Conservation (phyloP, 139 green algal species). For the Closterium sp. region DNA sequence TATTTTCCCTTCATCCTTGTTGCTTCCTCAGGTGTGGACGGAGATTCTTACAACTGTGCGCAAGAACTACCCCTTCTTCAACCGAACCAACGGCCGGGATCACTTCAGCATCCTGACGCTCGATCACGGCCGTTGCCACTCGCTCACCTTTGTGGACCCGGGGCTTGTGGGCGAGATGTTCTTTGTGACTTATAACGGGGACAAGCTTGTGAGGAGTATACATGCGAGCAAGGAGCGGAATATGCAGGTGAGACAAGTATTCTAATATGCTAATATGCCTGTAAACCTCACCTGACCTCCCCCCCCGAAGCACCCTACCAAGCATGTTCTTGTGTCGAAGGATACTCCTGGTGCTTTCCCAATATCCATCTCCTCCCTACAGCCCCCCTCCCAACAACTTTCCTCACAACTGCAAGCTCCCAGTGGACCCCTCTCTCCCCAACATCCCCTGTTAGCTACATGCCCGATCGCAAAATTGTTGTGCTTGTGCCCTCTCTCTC, state of each 20-base stretch:
- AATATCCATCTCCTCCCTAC: not conserved
- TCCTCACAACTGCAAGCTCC: constrained; percentile 4
- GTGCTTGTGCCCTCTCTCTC: not conserved
- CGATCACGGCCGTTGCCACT: constrained; percentile 26
- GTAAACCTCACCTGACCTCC: no score
- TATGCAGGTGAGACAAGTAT: not conserved
- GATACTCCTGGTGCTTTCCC: no score
- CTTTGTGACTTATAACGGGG: constrained; percentile 27
- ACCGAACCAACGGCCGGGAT: constrained; percentile 46
- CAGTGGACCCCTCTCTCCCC: not conserved
- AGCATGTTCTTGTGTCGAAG: no score
- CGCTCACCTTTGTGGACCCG: constrained; percentile 20
- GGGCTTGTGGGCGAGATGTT: constrained; percentile 29
- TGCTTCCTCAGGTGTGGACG: constrained; percentile 21
- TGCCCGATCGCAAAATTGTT: constrained; percentile 22
- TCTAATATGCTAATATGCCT: not conserved
- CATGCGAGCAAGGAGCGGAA: constrained; percentile 14
- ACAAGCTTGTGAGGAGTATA: constrained; percentile 20
- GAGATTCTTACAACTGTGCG: constrained; percentile 8
- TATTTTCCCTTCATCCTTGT: no score
- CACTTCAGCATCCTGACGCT: constrained; percentile 48
- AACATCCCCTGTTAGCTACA: constrained; percentile 31
- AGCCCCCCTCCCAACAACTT: not conserved
- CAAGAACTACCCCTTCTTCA: constrained; percentile 43
- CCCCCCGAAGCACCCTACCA: no score